Base-by-base conservation (phyloP, 352 stramenopile species). In the Pythium inflatum region DNA sequence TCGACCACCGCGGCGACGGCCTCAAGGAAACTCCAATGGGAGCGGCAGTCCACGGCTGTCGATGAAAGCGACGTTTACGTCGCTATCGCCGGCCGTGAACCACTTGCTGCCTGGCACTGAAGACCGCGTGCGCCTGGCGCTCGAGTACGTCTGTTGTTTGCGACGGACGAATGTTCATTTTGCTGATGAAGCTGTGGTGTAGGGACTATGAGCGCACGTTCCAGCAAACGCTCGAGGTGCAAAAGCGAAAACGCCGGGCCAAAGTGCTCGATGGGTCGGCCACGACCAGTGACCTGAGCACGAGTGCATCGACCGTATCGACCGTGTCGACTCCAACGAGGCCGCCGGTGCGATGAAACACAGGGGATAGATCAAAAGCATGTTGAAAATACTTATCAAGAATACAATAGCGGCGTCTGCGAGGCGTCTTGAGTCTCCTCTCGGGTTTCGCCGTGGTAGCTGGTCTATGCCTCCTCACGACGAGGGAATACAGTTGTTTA, bases 41-140 rank as follows among this genome's bases (percentile, higher is more conserved):
- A n/a, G n/a, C 27, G 51, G 59, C 3, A 90, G 79, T 30, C 79
- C 82, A 14, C 76, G 81, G 3, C 68, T 90, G 38, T 87, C 82
- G 11, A 89, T 90, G 79, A 82, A 80, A 41, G 79, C 60, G 20
- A 83, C 75, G 25, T 90, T 85, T 67, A 90, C 78, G 12, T 82
- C 81, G n/a, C 79, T 81, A 14, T 92, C 84, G 9, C 81, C 84
- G 1, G 81, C 80, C 3, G 63, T 91, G 30, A 92, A 89, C 62
- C 81, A 89, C 38, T 62, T 91, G 48, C 57, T 92, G 18, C 82
- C 84, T 11, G 76, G 80, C 3, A 87, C 79, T 0, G 84, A 90
- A 55, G 79, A 90, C n/a, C 84, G 80, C 46, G 76, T 92, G 4
- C 83, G 82, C 1, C 62, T 82, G 43, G 78, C 76, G 28, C 64